phyloP scores from a whole-genome alignment of 2,329 filamentous ascomycete genomes.

The Aspergillus bombycis region DNA sequence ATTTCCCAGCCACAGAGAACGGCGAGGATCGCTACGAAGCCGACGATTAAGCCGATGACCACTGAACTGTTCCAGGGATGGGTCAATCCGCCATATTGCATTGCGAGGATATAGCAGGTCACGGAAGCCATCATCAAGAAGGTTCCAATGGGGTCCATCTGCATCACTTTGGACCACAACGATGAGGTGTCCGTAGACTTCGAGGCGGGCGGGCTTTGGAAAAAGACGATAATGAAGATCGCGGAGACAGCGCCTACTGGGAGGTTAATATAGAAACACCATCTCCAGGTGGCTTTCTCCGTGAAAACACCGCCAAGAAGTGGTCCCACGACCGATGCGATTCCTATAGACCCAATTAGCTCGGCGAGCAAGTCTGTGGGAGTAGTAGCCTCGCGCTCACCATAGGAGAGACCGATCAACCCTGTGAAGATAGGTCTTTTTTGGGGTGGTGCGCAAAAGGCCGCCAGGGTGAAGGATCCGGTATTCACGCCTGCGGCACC shows the following conservation, averaged over 20 bases:
- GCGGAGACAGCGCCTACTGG: slow-evolving; percentile 48
- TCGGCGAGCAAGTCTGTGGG: too few relatives aligned
- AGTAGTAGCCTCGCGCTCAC: too few relatives aligned
- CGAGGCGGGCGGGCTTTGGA: slow-evolving; percentile 29
- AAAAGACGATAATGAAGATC: slow-evolving; percentile 52
- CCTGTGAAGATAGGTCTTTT: too few relatives aligned
- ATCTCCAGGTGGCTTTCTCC: slow-evolving; percentile 36
- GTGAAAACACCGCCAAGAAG: slow-evolving; percentile 50
- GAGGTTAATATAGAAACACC: slow-evolving; percentile 37
- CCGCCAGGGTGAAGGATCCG: background rate
- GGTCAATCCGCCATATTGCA: slow-evolving; percentile 25
- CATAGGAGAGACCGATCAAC: too few relatives aligned
- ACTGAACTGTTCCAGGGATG: background rate
- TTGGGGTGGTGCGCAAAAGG: too few relatives aligned
- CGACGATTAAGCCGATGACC: background rate
- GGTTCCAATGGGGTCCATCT: slow-evolving; percentile 40
- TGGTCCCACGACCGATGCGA: slow-evolving; percentile 35
- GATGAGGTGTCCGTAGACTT: slow-evolving; percentile 22
- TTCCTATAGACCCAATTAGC: too few relatives aligned
- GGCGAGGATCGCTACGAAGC: slow-evolving; percentile 2
- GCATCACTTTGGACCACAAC: slow-evolving; percentile 42
- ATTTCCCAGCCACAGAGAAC: background rate
- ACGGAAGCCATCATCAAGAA: slow-evolving; percentile 30
- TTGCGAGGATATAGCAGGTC: slow-evolving; percentile 25
- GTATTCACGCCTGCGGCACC: background rate